Base-by-base conservation (phyloP, 345 rosid genomes). In the Camelina hispida region DNA sequence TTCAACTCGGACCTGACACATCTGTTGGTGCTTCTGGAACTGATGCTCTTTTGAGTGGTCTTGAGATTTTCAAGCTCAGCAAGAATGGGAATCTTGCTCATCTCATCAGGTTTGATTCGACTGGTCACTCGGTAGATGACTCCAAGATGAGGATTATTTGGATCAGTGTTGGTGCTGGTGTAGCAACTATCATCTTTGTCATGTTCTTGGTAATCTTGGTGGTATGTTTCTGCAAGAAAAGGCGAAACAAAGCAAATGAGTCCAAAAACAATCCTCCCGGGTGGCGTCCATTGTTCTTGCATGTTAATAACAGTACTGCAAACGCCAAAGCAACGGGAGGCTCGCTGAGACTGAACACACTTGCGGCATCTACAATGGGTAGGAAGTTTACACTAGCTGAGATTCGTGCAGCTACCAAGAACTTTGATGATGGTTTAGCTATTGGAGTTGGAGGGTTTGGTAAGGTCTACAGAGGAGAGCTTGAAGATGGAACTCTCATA, bases 361-460 rank as follows among this genome's bases (percentile, higher is more conserved):
- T 82, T 34, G 79, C 81, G 18, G 79, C 81, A 57, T 79, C 85
- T 17, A 37, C 71, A 80, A 73, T 76, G 66, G 91, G 94, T 51
- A 88, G 72, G 83, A 81, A 81, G 43, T 93, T 93, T 66, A 83
- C 91, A 1, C 62, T 93, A 48, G 85, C 88, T 0, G 97, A 93
- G 76, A 86, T 93, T 75, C 89, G 86, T 58, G 82, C 81, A 11
- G 94, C 98, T 16, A 87, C 98, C 16, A 87, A 84, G 57, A 87
- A 87, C 78, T 93, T 93, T 47, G 94, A 91, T 68, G 94, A 88
- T 43, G 69, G 83, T 78, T 82, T 88, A 83, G 87, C 88, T 69
- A 89, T 93, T 48, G 96, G 98, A 65, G 73, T 89, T 23, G 97
- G 96, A 75, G 97, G 97, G 2, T 93, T 93, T 2, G 97, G 98